A percentile compares a stretch with the other conserved stretches of the same genome.
Conservation (phyloP, 345 rosid species). For the Psidium friedrichsthalianum region DNA sequence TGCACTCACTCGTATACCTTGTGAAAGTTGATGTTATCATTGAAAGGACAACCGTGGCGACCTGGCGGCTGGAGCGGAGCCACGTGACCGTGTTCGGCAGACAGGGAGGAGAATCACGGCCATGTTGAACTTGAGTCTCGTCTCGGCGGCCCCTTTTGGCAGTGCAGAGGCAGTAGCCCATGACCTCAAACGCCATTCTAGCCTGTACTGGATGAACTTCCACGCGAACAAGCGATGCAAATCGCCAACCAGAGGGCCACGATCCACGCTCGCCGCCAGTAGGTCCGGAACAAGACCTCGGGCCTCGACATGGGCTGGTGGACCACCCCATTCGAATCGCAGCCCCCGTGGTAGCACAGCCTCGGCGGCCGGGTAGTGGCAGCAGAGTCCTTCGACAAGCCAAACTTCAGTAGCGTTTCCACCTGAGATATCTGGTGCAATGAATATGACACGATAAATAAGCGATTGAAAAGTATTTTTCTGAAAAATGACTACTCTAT, state of each 20-base stretch:
- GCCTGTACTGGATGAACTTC: constrained; percentile 43
- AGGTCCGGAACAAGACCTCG: constrained; percentile 21
- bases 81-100: constrained; percentile 38
- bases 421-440: constrained; percentile 19
- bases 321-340: background rate
- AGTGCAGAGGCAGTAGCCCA: constrained; percentile 52
- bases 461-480: too few relatives aligned
- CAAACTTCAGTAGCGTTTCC: constrained; percentile 18
- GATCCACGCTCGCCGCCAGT: constrained; percentile 45
- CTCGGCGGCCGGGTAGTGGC: background rate
- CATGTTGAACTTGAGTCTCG: constrained; percentile 50
- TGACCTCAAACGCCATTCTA: constrained; percentile 34
- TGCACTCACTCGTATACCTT: constrained; percentile 11
- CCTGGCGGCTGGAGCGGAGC: constrained; percentile 27
- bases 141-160: constrained; percentile 57
- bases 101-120: constrained; percentile 45
- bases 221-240: constrained; percentile 31
- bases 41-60: constrained; percentile 28
- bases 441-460: background rate
- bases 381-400: constrained; percentile 4
- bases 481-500: too few relatives aligned
- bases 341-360: background rate
- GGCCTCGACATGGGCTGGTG: constrained; percentile 8
- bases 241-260: constrained; percentile 23
- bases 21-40: constrained; percentile 49